Percentiles rank a stretch among this genome's conserved stretches.
phyloP scores from a whole-genome alignment of 306 rosid species.

The Cicer bijugum region DNA sequence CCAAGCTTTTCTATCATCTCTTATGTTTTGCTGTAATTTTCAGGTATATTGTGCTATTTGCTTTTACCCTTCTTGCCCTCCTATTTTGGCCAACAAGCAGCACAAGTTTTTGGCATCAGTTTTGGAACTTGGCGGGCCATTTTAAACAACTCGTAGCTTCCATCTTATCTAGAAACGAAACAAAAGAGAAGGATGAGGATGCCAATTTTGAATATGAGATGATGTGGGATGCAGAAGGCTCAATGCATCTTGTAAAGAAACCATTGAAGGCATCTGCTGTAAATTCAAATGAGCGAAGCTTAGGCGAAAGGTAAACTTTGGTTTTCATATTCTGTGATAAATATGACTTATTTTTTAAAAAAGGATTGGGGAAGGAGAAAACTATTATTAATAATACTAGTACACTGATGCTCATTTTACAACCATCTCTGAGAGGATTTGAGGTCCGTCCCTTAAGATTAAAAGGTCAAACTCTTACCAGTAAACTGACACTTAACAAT shows the following conservation, averaged over 20 bases:
- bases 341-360: not conserved
- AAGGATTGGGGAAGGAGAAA: too few species aligned
- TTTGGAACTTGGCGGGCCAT: slow-evolving; percentile 43
- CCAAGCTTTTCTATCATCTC: slow-evolving; percentile 2
- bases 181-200: slow-evolving; percentile 82
- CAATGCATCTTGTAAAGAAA: slow-evolving; percentile 88
- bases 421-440: too few species aligned
- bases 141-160: slow-evolving; percentile 51
- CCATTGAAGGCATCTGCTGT: slow-evolving; percentile 47
- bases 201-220: slow-evolving; percentile 73
- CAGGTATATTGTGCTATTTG: slow-evolving; percentile 71
- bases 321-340: not conserved
- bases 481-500: too few species aligned
- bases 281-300: slow-evolving; percentile 51
- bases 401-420: too few species aligned
- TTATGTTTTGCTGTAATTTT: slow-evolving; percentile 22
- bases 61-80: slow-evolving; percentile 65
- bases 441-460: too few species aligned
- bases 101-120: slow-evolving; percentile 59
- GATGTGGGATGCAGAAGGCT: slow-evolving; percentile 87
- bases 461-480: too few species aligned
- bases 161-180: slow-evolving; percentile 49
- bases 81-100: slow-evolving; percentile 73
- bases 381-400: too few species aligned
- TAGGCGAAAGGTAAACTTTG: slow-evolving; percentile 65